Base-by-base conservation (phyloP, 805 yeast genomes). In the Nakazawaea populi region DNA sequence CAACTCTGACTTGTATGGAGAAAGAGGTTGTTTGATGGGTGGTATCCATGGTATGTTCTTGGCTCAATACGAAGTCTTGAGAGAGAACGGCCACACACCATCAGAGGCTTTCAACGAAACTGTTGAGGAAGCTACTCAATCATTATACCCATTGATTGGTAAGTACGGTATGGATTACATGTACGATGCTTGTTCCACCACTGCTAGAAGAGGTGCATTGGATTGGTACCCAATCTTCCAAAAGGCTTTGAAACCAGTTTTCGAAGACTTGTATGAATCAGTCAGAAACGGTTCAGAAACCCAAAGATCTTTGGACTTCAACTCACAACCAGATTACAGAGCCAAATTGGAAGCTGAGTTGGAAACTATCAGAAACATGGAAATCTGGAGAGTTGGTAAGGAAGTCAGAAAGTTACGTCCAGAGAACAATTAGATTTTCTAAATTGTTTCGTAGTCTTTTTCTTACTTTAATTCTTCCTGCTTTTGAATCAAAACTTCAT, bases 31-130 rank as follows among this genome's bases (percentile, higher is more conserved):
- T 80, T 82, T 94, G 65, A 94, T 92, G 99, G 99, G 98, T 74
- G 98, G 98, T 84, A 92, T 94, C 81, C 99, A 94, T 82, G 99
- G 99, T 84, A 94, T 94, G 98, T 94, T 94, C 94, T 84, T 94
- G 69, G 99, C 99, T 64, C 99, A 94, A 82, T 94, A 94, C 83
- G 99, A 94, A 79, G 99, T 94, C 57, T 85, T 94, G 74, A 91
- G 99, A 81, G 98, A 92, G 82, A 90, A 95, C 72, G 99, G 99
- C 61, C 99, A 94, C 85, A 82, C 97, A 60, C 99, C 99, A 79
- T 89, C 97, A 55, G 99, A 94, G 82, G 98, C 99, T 66, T 94
- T 94, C 91, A 94, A 94, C 78, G 99, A 94, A 83, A 94, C 99
- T 64, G 99, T 94, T 63, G 99, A 94, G 83, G 99, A 94, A 81